Conservation (phyloP, 768 basidiomycete genomes). For the Flagelloscypha sp. region DNA sequence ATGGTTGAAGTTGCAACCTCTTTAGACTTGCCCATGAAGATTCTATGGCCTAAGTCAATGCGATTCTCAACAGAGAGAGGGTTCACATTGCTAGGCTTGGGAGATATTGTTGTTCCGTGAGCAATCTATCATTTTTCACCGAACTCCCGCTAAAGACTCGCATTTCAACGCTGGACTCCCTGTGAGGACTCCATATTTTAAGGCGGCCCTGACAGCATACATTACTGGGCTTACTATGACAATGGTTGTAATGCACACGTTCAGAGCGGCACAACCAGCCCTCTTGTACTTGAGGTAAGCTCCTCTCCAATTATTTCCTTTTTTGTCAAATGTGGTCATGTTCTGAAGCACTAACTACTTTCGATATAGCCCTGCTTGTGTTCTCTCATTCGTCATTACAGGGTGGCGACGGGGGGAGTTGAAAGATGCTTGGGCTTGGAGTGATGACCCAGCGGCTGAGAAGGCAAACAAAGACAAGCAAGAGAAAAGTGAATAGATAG, state of each 20-base stretch:
- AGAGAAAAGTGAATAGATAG: slow-evolving; percentile 7
- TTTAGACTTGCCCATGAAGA: slow-evolving; percentile 89
- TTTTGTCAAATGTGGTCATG: not conserved
- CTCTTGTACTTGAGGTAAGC: slow-evolving; percentile 84
- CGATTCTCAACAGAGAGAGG: slow-evolving; percentile 42
- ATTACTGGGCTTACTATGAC: slow-evolving; percentile 63
- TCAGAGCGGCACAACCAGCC: slow-evolving; percentile 78
- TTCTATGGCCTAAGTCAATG: slow-evolving; percentile 75
- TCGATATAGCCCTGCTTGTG: slow-evolving; percentile 59
- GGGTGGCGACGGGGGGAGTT: slow-evolving; percentile 62
- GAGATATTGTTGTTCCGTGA: slow-evolving; percentile 67
- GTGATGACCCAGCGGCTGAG: slow-evolving; percentile 37
- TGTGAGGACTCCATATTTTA: slow-evolving; percentile 69
- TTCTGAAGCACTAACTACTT: slow-evolving; percentile 2
- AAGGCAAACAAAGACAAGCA: slow-evolving; percentile 12
- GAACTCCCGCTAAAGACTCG: slow-evolving; percentile 19
- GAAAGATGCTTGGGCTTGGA: slow-evolving; percentile 63
- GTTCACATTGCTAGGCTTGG: slow-evolving; percentile 86
- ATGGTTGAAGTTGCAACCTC: slow-evolving; percentile 92
- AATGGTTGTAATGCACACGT: slow-evolving; percentile 79
- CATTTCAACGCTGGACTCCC: slow-evolving; percentile 18
- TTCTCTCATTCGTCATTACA: slow-evolving; percentile 56
- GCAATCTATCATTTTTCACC: not conserved
- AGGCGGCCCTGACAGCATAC: slow-evolving; percentile 61
- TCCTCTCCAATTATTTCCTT: no score